Conservation (phyloP, 1,284 basidiomycete species). For the Boletellus deceptivus region DNA sequence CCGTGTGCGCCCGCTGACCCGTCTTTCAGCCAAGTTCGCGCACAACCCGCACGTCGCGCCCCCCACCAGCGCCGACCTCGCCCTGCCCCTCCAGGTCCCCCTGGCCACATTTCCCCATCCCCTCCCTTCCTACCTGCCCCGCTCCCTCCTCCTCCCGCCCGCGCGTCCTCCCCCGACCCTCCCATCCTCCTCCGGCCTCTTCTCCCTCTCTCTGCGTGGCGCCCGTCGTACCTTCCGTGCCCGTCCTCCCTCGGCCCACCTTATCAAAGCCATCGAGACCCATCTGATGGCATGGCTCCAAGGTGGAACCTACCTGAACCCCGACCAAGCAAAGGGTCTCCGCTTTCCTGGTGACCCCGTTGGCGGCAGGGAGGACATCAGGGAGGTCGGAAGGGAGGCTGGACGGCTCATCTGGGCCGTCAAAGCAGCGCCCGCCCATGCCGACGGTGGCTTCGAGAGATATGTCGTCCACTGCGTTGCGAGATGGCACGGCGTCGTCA, state of each 20-base stretch:
- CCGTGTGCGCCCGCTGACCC: background rate
- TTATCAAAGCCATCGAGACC: constrained; percentile 65
- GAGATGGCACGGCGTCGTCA: constrained; percentile 72
- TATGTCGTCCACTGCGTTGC: constrained; percentile 81
- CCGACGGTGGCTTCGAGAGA: constrained; percentile 65
- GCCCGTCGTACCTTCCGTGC: constrained; percentile 65
- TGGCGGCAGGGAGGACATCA: constrained; percentile 52
- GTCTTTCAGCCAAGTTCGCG: constrained; percentile 55
- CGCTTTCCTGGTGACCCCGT: constrained; percentile 44
- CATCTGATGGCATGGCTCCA: constrained; percentile 63
- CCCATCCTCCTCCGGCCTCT: constrained; percentile 62
- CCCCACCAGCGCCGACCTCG: constrained; percentile 57
- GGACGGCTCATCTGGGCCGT: constrained; percentile 70
- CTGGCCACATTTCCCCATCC: constrained; percentile 71
- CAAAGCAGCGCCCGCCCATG: constrained; percentile 12
- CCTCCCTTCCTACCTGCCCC: constrained; percentile 64
- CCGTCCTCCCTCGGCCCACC: constrained; percentile 55
- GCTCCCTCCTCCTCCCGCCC: constrained; percentile 53
- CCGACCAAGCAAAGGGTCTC: constrained; percentile 39
- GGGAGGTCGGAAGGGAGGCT: constrained; percentile 63
- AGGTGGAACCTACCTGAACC: constrained; percentile 54
- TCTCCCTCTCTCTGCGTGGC: constrained; percentile 71
- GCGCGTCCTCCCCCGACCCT: constrained; percentile 41
- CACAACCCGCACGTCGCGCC: constrained; percentile 67
- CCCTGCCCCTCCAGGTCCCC: constrained; percentile 42